Conservation (phyloP, 345 rosid species). For the Cardamine occulta region DNA sequence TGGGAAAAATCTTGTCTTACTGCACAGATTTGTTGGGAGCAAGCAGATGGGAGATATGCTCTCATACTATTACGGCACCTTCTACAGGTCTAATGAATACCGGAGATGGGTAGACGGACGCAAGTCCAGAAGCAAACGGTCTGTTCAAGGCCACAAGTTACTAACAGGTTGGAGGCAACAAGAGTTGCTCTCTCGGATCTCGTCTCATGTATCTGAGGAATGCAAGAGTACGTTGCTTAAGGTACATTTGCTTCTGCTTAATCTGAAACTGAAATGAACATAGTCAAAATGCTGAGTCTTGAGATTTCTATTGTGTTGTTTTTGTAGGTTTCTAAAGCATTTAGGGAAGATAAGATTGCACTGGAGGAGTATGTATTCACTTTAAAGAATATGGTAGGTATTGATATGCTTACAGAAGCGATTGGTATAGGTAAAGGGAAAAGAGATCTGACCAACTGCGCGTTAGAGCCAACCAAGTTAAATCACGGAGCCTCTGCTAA, state of each 20-base stretch:
- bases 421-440: conserved; percentile 48
- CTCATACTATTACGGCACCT: conserved; percentile 70
- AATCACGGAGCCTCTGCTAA: conserved; percentile 47
- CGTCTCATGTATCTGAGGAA: conserved; percentile 54
- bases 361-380: conserved; percentile 72
- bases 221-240: conserved; percentile 51
- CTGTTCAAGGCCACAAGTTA: conserved; percentile 61
- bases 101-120: conserved; percentile 69
- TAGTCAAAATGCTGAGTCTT: conserved; percentile 25
- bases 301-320: neutral
- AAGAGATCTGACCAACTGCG: conserved; percentile 47
- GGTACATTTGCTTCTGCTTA: conserved; percentile 48
- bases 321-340: conserved; percentile 57
- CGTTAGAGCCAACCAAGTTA: conserved; percentile 60
- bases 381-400: conserved; percentile 52
- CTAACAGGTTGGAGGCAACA: conserved; percentile 74
- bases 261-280: neutral
- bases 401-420: conserved; percentile 35
- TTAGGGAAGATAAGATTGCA: conserved; percentile 59
- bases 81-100: conserved; percentile 60
- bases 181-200: conserved; percentile 61
- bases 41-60: conserved; percentile 65
- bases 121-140: conserved; percentile 54
- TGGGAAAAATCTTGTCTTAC: conserved; percentile 64
- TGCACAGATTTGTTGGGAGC: conserved; percentile 61